Percentiles rank a stretch among this genome's conserved stretches.
Evolutionary conservation across 164 flowering plant species (phyloP).

Genomic region (Annona squamosa): DNA sequence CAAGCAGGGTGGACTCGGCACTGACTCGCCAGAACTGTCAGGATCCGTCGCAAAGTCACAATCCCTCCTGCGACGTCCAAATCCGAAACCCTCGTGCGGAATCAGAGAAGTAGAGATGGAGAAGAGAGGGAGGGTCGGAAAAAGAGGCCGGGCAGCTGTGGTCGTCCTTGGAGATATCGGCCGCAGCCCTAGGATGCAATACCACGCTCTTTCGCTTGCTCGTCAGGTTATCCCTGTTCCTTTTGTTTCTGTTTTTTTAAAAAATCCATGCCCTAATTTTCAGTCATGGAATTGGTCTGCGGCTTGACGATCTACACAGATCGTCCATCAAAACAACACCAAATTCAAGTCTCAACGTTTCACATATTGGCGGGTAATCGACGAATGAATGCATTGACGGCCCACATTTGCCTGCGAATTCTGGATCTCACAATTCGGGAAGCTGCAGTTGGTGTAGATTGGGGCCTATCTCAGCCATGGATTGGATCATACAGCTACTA

Average conservation of each 20-base stretch:
- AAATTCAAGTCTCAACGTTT: no score
- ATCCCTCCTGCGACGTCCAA: no score
- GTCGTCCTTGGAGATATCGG: conserved; percentile 90
- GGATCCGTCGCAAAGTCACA: no score
- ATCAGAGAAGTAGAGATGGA: neutral
- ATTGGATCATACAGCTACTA: no score
- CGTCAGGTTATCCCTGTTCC: conserved; percentile 43
- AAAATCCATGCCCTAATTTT: neutral
- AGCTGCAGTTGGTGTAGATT: neutral
- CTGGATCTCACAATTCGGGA: neutral
- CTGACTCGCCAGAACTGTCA: no score
- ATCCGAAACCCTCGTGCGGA: no score
- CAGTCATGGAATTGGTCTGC: neutral
- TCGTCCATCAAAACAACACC: no score
- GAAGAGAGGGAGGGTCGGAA: conserved; percentile 20
- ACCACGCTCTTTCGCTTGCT: conserved; percentile 88
- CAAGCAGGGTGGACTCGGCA: no score
- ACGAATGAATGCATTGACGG: neutral
- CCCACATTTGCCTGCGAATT: neutral
- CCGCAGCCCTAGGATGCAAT: conserved; percentile 98
- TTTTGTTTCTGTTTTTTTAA: neutral
- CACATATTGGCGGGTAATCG: neutral
- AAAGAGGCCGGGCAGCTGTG: conserved; percentile 73
- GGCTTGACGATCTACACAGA: neutral
- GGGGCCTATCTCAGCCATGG: neutral